Percentiles rank a stretch among this genome's conserved stretches.
Conservation (phyloP, 306 rosid genomes). For the Cyclanthera cordifolia region DNA sequence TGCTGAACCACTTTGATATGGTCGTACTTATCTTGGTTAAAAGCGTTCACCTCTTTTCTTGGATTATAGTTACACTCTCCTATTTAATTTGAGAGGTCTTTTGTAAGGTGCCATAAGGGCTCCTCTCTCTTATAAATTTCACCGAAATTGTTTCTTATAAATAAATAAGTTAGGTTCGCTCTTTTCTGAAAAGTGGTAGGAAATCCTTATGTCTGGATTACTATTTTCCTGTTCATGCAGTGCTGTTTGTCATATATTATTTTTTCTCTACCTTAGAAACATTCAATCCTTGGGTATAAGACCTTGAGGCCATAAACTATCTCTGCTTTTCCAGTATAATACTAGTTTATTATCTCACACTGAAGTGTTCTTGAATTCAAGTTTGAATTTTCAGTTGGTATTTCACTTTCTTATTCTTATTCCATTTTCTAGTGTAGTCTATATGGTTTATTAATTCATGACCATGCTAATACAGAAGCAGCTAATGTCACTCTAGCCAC, state of each 20-base stretch:
- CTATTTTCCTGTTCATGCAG: background rate
- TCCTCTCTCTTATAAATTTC: no score
- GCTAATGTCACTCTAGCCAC: slow-evolving; percentile 49
- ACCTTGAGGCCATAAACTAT: slow-evolving; percentile 1
- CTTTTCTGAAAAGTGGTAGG: no score
- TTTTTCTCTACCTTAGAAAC: background rate
- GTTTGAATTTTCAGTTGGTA: background rate
- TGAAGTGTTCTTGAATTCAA: background rate
- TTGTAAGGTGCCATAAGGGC: no score
- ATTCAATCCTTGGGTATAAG: background rate
- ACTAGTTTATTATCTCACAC: background rate
- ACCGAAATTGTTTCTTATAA: no score
- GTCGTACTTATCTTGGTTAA: no score
- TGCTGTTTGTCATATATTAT: background rate
- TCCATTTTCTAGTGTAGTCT: background rate
- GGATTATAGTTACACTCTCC: no score
- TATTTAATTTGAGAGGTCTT: no score
- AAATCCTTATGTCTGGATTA: background rate
- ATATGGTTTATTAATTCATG: background rate
- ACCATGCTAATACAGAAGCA: slow-evolving; percentile 29
- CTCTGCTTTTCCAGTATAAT: background rate
- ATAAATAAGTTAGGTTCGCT: no score
- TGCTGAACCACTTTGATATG: no score
- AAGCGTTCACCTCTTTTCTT: no score
- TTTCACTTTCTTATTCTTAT: background rate